phyloP scores from a whole-genome alignment of 495 filamentous ascomycete species.

The Podospora didyma region DNA sequence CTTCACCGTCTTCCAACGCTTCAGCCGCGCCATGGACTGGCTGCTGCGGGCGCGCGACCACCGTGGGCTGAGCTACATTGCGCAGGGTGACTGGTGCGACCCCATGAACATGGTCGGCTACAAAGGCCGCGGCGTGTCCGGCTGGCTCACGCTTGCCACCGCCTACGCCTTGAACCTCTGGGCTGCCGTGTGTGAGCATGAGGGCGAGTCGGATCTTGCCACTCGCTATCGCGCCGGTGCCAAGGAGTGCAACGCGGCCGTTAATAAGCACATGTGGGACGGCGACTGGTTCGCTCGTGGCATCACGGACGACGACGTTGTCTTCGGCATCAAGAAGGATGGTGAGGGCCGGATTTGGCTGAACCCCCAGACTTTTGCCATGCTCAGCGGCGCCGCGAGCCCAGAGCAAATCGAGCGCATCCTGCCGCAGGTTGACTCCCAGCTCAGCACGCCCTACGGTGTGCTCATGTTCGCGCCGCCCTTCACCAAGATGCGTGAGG shows the following conservation, averaged over 20 bases:
- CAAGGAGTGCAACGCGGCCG: slow-evolving; percentile 43
- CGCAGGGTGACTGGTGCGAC: slow-evolving; percentile 57
- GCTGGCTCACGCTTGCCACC: slow-evolving; percentile 54
- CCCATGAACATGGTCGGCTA: slow-evolving; percentile 59
- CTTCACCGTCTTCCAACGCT: slow-evolving; percentile 50
- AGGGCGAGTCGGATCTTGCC: slow-evolving; percentile 36
- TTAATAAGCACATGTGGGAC: slow-evolving; percentile 52
- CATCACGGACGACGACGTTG: slow-evolving; percentile 52
- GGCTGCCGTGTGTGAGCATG: slow-evolving; percentile 48
- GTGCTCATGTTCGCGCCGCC: slow-evolving; percentile 51
- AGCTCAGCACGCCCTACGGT: slow-evolving; percentile 51
- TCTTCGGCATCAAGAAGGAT: slow-evolving; percentile 48
- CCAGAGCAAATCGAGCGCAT: slow-evolving; percentile 40
- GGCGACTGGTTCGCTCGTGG: slow-evolving; percentile 54
- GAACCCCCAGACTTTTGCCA: slow-evolving; percentile 52
- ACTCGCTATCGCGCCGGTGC: slow-evolving; percentile 40
- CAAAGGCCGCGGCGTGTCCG: slow-evolving; percentile 52
- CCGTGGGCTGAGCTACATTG: slow-evolving; percentile 53
- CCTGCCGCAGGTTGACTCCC: slow-evolving; percentile 44
- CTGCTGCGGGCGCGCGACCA: slow-evolving; percentile 44
- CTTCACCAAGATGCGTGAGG: slow-evolving; percentile 52
- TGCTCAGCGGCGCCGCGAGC: slow-evolving; percentile 48
- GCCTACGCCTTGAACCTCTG: slow-evolving; percentile 48
- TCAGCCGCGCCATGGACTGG: slow-evolving; percentile 53
- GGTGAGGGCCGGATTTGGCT: slow-evolving; percentile 53